Percentiles rank a stretch among this genome's conserved stretches.
Evolutionary conservation across 2,329 filamentous ascomycete genomes (phyloP).

Genomic region (Tolypocladium album): DNA sequence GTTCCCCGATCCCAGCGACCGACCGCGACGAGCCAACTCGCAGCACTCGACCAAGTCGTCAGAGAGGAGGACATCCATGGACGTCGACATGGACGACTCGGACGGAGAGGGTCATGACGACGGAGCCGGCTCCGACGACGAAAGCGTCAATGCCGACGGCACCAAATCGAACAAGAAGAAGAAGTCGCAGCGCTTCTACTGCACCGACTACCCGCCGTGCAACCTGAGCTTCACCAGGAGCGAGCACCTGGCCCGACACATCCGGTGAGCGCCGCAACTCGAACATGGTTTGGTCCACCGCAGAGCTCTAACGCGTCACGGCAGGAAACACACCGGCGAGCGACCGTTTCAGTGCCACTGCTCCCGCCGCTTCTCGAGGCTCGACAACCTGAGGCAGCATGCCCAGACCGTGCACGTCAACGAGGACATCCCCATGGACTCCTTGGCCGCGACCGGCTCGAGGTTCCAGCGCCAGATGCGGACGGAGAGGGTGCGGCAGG

Average conservation of each 20-base stretch:
- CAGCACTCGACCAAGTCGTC: constrained; percentile 48
- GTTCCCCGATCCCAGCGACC: constrained; percentile 36
- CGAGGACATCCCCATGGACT: constrained; percentile 90
- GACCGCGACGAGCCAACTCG: constrained; percentile 36
- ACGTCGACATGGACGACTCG: constrained; percentile 68
- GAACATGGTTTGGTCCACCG: background rate
- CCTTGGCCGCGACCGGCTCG: constrained; percentile 83
- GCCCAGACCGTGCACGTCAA: constrained; percentile 97
- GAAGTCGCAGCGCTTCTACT: constrained; percentile 93
- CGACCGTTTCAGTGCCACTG: constrained; percentile 96
- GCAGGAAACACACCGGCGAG: constrained; percentile 92
- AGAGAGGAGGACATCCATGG: constrained; percentile 44
- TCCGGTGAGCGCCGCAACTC: constrained; percentile 47
- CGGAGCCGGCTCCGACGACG: constrained; percentile 50
- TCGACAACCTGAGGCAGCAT: constrained; percentile 93
- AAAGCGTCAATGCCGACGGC: constrained; percentile 51
- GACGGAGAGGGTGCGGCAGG: constrained; percentile 70
- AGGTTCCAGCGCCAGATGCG: constrained; percentile 87
- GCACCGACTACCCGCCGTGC: constrained; percentile 88
- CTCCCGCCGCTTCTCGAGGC: constrained; percentile 78
- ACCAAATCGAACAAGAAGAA: constrained; percentile 82
- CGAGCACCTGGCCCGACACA: constrained; percentile 89
- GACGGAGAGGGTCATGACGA: constrained; percentile 51
- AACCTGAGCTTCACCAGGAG: constrained; percentile 91
- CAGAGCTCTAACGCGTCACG: constrained; percentile 4